Evolutionary conservation across 176 grass and related monocot genomes (phyloP).

Genomic region (Zea mays): Zm-B73-REFERENCE-NAM-5.0 NC_050097.1:38362001-38362500

Average conservation of each 20-base stretch:
- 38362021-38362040: conserved; percentile 91
- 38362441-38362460: conserved; percentile 75
- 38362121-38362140: conserved; percentile 91
- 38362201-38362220: conserved; percentile 88
- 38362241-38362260: conserved; percentile 91
- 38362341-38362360: conserved; percentile 64
- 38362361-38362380: conserved; percentile 75
- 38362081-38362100: conserved; percentile 7
- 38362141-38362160: conserved; percentile 89
- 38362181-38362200: conserved; percentile 98
- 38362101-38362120: conserved; percentile 26
- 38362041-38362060: conserved; percentile 47
- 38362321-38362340: conserved; percentile 94
- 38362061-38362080: conserved; percentile 18
- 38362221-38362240: conserved; percentile 79
- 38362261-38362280: conserved; percentile 83
- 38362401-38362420: conserved; percentile 72
- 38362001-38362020: conserved; percentile 90
- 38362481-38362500: conserved; percentile 85
- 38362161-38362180: conserved; percentile 94
- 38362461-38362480: conserved; percentile 93
- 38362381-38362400: conserved; percentile 89
- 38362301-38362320: conserved; percentile 88
- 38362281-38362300: conserved; percentile 71
- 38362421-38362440: conserved; percentile 89